phyloP scores from a whole-genome alignment of 257 asterid genomes.

The Penstemon eatonii region DNA sequence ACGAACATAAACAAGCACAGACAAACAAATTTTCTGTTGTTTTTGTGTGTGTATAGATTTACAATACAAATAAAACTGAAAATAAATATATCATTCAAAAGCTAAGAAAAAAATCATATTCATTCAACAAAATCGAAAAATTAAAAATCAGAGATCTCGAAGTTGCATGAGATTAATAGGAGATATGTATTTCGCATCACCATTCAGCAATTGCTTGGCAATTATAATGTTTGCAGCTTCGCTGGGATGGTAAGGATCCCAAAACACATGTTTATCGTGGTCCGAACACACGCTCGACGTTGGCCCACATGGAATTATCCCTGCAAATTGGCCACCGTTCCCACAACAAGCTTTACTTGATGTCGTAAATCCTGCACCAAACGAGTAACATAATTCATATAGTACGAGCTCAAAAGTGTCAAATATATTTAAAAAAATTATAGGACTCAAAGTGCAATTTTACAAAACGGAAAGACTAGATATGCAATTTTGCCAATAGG shows the following conservation, averaged over 20 bases:
- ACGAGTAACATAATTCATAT: too few species aligned
- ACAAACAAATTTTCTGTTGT: background rate
- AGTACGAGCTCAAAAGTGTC: too few species aligned
- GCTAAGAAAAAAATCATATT: background rate
- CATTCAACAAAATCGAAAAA: background rate
- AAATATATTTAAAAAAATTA: too few species aligned
- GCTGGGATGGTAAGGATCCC: conserved; percentile 97
- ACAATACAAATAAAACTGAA: background rate
- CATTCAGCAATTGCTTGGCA: conserved; percentile 75
- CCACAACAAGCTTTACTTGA: conserved; percentile 88
- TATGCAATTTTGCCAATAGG: too few species aligned
- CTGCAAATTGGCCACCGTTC: conserved; percentile 82
- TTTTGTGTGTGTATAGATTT: background rate
- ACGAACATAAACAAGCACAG: background rate
- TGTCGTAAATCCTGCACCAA: conserved; percentile 57
- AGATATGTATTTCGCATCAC: conserved; percentile 60
- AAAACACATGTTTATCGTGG: conserved; percentile 73
- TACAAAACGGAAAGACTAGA: too few species aligned
- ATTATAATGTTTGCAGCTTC: conserved; percentile 83
- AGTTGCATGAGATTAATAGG: conserved; percentile 75
- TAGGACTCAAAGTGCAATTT: too few species aligned
- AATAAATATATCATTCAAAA: background rate
- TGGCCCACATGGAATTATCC: conserved; percentile 89
- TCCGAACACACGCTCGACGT: conserved; percentile 73
- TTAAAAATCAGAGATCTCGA: conserved; percentile 51